phyloP scores from a whole-genome alignment of 768 basidiomycete species.

The Asterophora parasitica region DNA sequence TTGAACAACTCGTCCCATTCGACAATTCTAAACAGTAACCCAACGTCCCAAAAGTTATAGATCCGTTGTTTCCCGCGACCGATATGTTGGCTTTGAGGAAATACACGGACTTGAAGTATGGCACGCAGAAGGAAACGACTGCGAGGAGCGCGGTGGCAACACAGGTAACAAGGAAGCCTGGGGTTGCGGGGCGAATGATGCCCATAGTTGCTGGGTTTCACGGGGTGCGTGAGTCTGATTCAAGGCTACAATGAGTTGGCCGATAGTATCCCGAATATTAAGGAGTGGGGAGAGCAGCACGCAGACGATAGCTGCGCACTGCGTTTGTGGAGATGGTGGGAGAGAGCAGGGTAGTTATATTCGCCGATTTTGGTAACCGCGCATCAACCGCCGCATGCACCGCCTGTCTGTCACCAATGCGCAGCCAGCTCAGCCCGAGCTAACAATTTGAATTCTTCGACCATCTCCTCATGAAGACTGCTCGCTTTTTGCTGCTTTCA shows the following conservation, averaged over 20 bases:
- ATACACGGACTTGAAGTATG: slow-evolving; percentile 82
- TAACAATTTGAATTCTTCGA: no score
- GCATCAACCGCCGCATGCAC: slow-evolving; percentile 1
- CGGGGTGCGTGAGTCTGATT: background rate
- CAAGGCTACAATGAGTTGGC: background rate
- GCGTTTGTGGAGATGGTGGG: background rate
- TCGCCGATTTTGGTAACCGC: background rate
- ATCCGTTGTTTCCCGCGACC: slow-evolving; percentile 43
- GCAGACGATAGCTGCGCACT: background rate
- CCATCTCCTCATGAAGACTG: no score
- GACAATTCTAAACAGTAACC: slow-evolving; percentile 75
- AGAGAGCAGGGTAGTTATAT: background rate
- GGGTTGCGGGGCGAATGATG: slow-evolving; percentile 77
- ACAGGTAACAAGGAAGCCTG: slow-evolving; percentile 82
- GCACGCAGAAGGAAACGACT: slow-evolving; percentile 87
- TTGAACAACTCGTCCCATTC: slow-evolving; percentile 66
- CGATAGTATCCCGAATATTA: background rate
- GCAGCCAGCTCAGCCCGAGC: no score
- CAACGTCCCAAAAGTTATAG: slow-evolving; percentile 81
- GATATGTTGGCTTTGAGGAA: slow-evolving; percentile 77
- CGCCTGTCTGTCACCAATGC: background rate
- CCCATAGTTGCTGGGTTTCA: slow-evolving; percentile 37
- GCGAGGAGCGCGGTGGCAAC: slow-evolving; percentile 76
- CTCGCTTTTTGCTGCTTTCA: no score
- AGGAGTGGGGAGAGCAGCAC: background rate